Percentiles rank a stretch among this genome's conserved stretches.
Conservation (phyloP, 257 asterid genomes). For the Solanum clarkiae region DNA sequence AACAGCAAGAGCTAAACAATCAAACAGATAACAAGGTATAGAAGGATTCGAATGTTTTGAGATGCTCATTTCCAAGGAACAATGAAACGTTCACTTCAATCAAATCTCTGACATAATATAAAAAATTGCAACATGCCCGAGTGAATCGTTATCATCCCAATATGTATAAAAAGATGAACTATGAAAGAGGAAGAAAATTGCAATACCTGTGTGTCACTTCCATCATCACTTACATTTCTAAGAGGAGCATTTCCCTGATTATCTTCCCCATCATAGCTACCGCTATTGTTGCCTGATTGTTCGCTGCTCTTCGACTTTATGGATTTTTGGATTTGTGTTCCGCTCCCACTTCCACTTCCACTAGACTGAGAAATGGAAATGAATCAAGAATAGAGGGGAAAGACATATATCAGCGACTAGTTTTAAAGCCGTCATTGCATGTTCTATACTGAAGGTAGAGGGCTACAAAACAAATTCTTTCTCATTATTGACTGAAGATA, state of each 20-base stretch:
- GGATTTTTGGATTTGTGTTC: conserved; percentile 52
- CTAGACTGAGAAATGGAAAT: conserved; percentile 54
- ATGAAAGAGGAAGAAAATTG: background rate
- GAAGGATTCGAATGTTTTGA: background rate
- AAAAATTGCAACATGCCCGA: background rate
- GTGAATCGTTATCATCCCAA: background rate
- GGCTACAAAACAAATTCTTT: background rate
- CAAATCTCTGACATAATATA: background rate
- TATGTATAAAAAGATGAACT: background rate
- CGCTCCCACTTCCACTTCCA: conserved; percentile 87
- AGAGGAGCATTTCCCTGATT: conserved; percentile 34
- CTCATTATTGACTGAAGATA: background rate
- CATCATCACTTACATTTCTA: conserved; percentile 64
- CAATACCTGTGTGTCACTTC: conserved; percentile 60
- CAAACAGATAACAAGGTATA: background rate
- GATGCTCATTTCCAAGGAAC: background rate
- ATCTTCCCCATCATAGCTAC: conserved; percentile 42
- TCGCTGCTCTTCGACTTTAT: conserved; percentile 39
- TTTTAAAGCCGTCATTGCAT: background rate
- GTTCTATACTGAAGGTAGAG: background rate
- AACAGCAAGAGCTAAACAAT: background rate
- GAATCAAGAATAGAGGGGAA: background rate
- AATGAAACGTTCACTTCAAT: background rate
- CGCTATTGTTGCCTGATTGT: conserved; percentile 25
- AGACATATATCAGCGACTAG: background rate